Evolutionary conservation across 1,139 yeast species (phyloP), one percentile per base, ranked within the genome.

Genomic region (Zygosaccharomyces sapae): DNA sequence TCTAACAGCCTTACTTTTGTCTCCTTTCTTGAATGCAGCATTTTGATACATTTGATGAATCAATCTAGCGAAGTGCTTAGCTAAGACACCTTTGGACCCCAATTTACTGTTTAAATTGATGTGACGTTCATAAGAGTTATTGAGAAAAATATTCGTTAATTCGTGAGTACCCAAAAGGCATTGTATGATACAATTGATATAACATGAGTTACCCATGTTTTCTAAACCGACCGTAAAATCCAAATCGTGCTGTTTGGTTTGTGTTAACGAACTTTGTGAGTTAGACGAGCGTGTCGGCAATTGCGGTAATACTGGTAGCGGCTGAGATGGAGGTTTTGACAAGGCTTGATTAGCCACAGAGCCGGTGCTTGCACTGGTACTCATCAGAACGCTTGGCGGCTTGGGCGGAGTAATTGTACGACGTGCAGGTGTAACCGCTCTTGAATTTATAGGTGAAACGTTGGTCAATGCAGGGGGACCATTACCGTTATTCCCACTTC

Each of bases 141-240:
- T 73, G 27, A 77, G 60, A 55, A 83, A 80, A 44, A 79, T 68
- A 18, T 65, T 64, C 2, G 76, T 67, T 13, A 80, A 59, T 43
- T 72, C 71, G 5, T 72, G 70, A 0, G 81, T 76, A 1, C 81
- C 81, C 6, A 76, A 65, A 33, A 92, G 69, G 62, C 97, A 90
- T 66, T 92, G 98, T 13, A 92, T 68, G 48, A 92, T 77, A 58
- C 96, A 86, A 66, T 92, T 92, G 83, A 92, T 84, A 65, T 92
- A 92, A 66, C 98, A 92, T 0, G 96, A 86, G 60, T 89, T 92
- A 0, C 97, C 97, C 54, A 86, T 73, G 61, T 92, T 92, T 43
- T 76, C 76, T 31, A 92, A 71, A 0, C 97, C 96, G 0, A 80
- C 73, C 9, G 72, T 66, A 37, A 70, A 65, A 41, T 69, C 65